Evolutionary conservation across 768 basidiomycete genomes (phyloP).

Genomic region (Trametes villosa): DNA sequence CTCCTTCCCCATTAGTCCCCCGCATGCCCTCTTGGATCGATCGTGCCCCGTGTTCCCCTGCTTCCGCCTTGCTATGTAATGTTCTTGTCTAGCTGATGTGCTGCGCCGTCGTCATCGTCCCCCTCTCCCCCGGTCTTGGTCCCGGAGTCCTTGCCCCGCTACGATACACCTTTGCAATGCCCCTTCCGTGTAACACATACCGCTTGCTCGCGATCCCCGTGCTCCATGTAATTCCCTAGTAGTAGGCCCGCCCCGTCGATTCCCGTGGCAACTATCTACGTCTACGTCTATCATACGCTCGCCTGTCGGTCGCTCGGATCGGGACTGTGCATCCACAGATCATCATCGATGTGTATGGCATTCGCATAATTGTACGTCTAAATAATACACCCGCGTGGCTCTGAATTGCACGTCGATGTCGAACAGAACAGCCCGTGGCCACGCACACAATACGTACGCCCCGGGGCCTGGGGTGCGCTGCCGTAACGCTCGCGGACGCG

Average conservation of each 20-base stretch:
- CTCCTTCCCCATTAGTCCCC: not conserved
- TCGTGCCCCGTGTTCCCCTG: not conserved
- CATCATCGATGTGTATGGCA: not conserved
- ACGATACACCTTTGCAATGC: constrained; percentile 12
- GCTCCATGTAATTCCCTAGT: not conserved
- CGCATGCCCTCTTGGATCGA: not conserved
- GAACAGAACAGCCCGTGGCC: not conserved
- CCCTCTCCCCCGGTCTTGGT: not conserved
- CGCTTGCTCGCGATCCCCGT: not conserved
- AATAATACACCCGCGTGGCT: not conserved
- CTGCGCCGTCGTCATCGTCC: constrained; percentile 11
- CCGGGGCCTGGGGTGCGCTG: too few species aligned
- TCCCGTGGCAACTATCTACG: too few species aligned
- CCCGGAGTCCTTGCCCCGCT: not conserved
- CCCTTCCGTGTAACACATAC: constrained; percentile 1
- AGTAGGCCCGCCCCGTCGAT: not conserved
- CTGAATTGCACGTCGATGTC: not conserved
- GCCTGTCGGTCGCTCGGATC: too few species aligned
- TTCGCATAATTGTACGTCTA: constrained; percentile 12
- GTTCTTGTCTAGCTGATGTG: constrained; percentile 16
- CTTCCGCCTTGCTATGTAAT: constrained; percentile 22
- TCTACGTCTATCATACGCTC: too few species aligned
- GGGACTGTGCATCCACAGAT: not conserved
- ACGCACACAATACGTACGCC: not conserved
- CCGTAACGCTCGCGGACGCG: too few species aligned